Percentiles rank a stretch among this genome's conserved stretches.
Evolutionary conservation across 768 basidiomycete species (phyloP).

Genomic region (Lactarius trivialis): DNA sequence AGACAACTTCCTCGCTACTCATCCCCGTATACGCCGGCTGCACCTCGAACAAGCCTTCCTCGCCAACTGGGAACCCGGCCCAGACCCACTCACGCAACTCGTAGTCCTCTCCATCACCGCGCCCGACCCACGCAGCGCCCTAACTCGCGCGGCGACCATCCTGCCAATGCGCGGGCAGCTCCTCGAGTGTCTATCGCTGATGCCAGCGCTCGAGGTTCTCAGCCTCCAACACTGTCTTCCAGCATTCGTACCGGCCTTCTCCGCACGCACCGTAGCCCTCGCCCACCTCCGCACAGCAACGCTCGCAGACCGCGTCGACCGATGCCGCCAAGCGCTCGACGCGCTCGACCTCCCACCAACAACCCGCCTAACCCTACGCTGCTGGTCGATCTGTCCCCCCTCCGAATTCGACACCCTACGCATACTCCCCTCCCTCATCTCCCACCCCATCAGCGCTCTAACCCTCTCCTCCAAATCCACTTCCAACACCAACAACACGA

Average conservation of each 20-base stretch:
- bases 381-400: constrained; percentile 12
- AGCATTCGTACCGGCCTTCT: neutral
- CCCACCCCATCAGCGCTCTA: constrained; percentile 1
- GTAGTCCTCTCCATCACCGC: neutral
- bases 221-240: constrained; percentile 15
- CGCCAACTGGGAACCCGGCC: neutral
- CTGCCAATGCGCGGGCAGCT: constrained; percentile 2
- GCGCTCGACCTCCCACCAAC: constrained; percentile 1
- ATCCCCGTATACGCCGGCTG: constrained; percentile 10
- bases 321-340: constrained; percentile 11
- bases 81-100: neutral
- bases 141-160: neutral
- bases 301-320: constrained; percentile 7
- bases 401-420: constrained; percentile 18
- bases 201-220: constrained; percentile 8
- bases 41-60: constrained; percentile 1
- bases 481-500: constrained; percentile 2
- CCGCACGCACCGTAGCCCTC: constrained; percentile 1
- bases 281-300: neutral
- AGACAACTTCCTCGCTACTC: constrained; percentile 4
- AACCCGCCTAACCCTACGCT: constrained; percentile 1
- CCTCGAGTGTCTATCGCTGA: constrained; percentile 5
- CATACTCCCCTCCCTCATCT: constrained; percentile 14
- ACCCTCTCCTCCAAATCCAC: constrained; percentile 1
- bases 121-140: constrained; percentile 2